Base-by-base conservation (phyloP, 2,329 filamentous ascomycete genomes). In the Trichoderma citrinoviride region DNA sequence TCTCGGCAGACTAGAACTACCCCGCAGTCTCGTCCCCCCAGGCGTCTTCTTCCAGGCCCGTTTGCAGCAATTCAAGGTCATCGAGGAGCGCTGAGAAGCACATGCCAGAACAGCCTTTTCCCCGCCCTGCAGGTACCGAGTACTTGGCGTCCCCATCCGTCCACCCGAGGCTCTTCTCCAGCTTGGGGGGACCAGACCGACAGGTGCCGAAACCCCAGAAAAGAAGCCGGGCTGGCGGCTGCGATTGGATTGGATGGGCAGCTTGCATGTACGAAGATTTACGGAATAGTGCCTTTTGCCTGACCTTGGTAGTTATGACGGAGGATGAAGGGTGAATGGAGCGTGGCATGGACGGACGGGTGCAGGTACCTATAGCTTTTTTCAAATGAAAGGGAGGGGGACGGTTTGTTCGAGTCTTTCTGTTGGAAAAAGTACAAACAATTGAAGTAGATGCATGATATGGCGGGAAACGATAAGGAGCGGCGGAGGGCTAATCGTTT, bases 201-300 rank as follows among this genome's bases (percentile, higher is more conserved):
- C 71, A 69, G 71, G 67, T 75, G 72, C 75, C 75, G 75, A 76
- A 33, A 63, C 40, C 40, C 46, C 49, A 61, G 47, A 61, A 60
- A 21, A 37, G 5, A 37, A 14, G n/a, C 33, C 49, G 44, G 57
- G 52, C 44, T 58, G 49, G 47, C 43, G 58, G 46, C 40, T 44
- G 43, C 49, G 56, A 43, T 46, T 44, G 43, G 41, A 46, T 33
- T 33, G 29, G 29, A 33, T 10, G 6, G 7, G 29, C 7, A 33
- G 29, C 29, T 33, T 33, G 29, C 10, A 10, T 33, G 8, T 33
- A 29, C 27, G 7, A 7, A n/a, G n/a, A n/a, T n/a, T n/a, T 33
- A 33, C 29, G 29, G 29, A 37, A 14, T 37, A 12, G 33, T 37
- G 33, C 10, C 33, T 37, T 5, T 29, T 29, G n/a, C n/a, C n/a